These are phyloP conservation scores for Rhizopogon hawkerae DNA, from an alignment of 1,284 basidiomycete species.

Conservation along the genomic window DNA sequence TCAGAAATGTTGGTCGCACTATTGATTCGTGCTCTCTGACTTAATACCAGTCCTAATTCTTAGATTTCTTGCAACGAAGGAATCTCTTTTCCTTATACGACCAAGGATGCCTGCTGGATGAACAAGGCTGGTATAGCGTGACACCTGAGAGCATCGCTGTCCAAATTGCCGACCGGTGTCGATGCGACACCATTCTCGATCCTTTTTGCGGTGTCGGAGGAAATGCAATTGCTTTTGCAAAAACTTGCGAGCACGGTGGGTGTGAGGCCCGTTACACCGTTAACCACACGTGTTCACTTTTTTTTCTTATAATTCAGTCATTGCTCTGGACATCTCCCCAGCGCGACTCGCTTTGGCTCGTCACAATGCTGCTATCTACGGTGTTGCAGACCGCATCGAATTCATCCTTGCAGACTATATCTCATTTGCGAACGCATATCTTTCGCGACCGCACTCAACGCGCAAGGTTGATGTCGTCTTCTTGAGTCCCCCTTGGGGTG, in stretches of 20 bases:
- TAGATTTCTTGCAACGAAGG: conserved; percentile 81
- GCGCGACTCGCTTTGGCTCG: conserved; percentile 77
- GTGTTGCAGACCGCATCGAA: conserved; percentile 89
- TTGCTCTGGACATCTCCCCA: conserved; percentile 85
- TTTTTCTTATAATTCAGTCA: conserved; percentile 51
- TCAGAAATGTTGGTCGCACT: conserved; percentile 62
- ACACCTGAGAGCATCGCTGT: conserved; percentile 89
- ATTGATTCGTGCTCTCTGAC: not conserved
- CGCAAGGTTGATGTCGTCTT: conserved; percentile 79
- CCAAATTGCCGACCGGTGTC: conserved; percentile 88
- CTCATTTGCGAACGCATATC: conserved; percentile 63
- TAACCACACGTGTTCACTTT: conserved; percentile 2
- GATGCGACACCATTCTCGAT: conserved; percentile 79
- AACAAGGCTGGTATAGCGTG: conserved; percentile 95
- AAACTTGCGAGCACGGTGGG: conserved; percentile 78
- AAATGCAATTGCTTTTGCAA: conserved; percentile 94
- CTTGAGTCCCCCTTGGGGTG: conserved; percentile 91
- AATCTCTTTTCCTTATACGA: conserved; percentile 78
- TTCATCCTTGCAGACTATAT: conserved; percentile 88
- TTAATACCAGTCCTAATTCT: conserved; percentile 2
- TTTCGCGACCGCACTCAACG: conserved; percentile 23
- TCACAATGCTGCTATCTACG: conserved; percentile 90
- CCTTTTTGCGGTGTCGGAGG: conserved; percentile 98
- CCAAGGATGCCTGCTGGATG: conserved; percentile 69
- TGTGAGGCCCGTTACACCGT: conserved; percentile 28